A percentile compares a stretch with the other conserved stretches of the same genome.
These are phyloP conservation scores for Sonneratia alba DNA, from an alignment of 345 rosid genomes.

Conservation along the genomic window DNA sequence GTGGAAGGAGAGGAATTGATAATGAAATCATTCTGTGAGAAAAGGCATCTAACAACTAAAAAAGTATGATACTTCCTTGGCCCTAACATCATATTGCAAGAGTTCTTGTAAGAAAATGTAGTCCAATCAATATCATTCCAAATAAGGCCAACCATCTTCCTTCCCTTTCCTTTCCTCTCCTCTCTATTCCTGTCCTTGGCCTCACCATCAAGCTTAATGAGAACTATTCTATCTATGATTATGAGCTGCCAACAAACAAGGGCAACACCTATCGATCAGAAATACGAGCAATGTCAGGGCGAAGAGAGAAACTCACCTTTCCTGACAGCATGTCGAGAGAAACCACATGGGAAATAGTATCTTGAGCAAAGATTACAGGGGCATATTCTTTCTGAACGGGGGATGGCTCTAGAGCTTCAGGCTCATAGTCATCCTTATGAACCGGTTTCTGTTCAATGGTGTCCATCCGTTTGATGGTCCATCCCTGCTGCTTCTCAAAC, in stretches of 20 bases:
- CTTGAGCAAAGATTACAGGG: slow-evolving; percentile 98
- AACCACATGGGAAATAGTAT: slow-evolving; percentile 77
- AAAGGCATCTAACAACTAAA: background rate
- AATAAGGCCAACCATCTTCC: background rate
- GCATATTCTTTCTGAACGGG: slow-evolving; percentile 90
- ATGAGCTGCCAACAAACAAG: background rate
- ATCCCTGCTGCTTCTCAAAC: slow-evolving; percentile 87
- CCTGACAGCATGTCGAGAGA: slow-evolving; percentile 95
- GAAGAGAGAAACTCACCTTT: slow-evolving; percentile 37
- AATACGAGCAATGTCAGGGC: background rate
- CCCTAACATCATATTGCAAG: background rate
- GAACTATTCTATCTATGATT: background rate
- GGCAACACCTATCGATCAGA: background rate
- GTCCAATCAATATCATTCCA: background rate
- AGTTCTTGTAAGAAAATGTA: background rate
- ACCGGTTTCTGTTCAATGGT: slow-evolving; percentile 60
- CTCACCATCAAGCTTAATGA: background rate
- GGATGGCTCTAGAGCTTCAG: slow-evolving; percentile 58
- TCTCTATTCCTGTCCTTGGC: background rate
- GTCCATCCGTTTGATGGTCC: slow-evolving; percentile 88
- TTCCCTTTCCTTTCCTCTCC: background rate
- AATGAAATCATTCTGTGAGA: background rate
- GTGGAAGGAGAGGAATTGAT: background rate
- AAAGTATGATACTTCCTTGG: background rate
- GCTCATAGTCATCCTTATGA: slow-evolving; percentile 62